Percentiles rank a stretch among this genome's conserved stretches.
Evolutionary conservation across 441 rosid genomes (phyloP).

Genomic region (Brassica hybrid): DNA sequence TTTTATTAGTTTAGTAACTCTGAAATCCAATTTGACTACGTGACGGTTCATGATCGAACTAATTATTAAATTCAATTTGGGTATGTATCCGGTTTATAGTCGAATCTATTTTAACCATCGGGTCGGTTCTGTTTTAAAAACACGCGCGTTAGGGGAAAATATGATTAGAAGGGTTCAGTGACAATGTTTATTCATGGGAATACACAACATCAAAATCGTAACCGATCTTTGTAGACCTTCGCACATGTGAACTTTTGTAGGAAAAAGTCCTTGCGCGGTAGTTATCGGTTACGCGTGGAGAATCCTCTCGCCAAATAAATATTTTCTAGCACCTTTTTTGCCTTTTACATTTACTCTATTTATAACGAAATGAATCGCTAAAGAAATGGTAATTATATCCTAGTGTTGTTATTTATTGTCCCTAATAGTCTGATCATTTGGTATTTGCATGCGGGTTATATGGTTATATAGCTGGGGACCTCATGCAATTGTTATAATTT

Average conservation of each 20-base stretch:
- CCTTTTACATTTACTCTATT: neutral
- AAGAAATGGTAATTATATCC: conserved; percentile 17
- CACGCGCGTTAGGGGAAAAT: neutral
- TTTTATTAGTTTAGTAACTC: too few relatives aligned
- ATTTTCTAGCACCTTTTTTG: neutral
- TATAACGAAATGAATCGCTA: neutral
- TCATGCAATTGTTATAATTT: conserved; percentile 1
- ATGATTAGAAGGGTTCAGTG: neutral
- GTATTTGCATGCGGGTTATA: conserved; percentile 37
- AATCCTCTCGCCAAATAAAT: neutral
- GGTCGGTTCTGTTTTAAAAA: too few relatives aligned
- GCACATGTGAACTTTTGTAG: conserved; percentile 37
- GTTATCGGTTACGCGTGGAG: conserved; percentile 37
- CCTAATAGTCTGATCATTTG: conserved; percentile 31
- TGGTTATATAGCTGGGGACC: conserved; percentile 37
- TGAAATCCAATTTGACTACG: too few relatives aligned
- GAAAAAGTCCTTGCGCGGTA: conserved; percentile 38
- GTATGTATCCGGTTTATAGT: too few relatives aligned
- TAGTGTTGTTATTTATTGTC: conserved; percentile 17
- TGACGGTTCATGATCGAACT: too few relatives aligned
- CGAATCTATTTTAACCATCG: too few relatives aligned
- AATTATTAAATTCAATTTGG: too few relatives aligned
- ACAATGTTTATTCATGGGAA: neutral
- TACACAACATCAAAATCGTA: conserved; percentile 29
- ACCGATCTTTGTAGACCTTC: conserved; percentile 37